phyloP scores from a whole-genome alignment of 164 flowering plant species.

The Cinnamomum micranthum region DNA sequence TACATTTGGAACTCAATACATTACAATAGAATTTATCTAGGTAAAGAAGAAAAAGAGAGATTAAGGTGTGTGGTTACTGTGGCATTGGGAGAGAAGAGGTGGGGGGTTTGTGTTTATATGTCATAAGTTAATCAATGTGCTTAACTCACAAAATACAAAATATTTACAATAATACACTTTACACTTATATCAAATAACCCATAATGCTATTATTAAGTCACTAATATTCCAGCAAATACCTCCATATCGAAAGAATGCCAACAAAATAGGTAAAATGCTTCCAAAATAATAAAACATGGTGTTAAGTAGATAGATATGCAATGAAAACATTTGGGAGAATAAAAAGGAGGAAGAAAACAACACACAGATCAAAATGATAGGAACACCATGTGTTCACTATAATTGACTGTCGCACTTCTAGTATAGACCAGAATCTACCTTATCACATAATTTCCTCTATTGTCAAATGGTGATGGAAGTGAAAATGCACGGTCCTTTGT shows the following conservation, averaged over 20 bases:
- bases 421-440: conserved; percentile 43
- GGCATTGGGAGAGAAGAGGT: too few relatives aligned
- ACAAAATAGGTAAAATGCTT: neutral
- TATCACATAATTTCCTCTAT: conserved; percentile 88
- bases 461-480: conserved; percentile 84
- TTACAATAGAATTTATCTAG: neutral
- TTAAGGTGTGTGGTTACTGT: too few relatives aligned
- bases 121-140: too few relatives aligned
- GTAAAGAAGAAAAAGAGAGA: neutral
- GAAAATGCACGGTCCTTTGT: conserved; percentile 65
- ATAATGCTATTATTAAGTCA: too few relatives aligned
- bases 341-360: neutral
- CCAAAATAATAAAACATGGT: neutral
- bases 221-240: neutral
- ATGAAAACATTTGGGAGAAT: neutral
- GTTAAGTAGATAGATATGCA: neutral
- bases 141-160: too few relatives aligned
- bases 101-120: too few relatives aligned
- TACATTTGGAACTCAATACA: too few relatives aligned
- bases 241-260: neutral
- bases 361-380: too few relatives aligned
- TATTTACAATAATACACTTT: too few relatives aligned
- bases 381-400: neutral
- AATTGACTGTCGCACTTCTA: neutral
- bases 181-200: too few relatives aligned